Evolutionary conservation across 139 green algal genomes (phyloP), one percentile per base, ranked within the genome.

Genomic region (Mychonastes homosphaera): DNA sequence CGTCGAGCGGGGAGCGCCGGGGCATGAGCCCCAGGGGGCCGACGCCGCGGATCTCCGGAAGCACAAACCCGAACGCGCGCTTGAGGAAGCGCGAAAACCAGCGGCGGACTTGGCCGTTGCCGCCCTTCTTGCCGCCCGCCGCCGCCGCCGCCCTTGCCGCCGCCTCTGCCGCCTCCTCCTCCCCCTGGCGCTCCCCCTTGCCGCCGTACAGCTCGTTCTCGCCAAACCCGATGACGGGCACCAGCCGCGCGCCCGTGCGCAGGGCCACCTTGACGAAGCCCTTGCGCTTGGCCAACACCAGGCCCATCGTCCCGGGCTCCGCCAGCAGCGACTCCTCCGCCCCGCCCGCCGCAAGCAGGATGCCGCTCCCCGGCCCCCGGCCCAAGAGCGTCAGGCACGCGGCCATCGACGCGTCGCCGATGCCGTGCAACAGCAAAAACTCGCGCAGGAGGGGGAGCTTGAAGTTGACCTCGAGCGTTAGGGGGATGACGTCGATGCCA

Each of bases 211-310:
- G 19, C 41, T 67, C 61, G 35, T 67, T 75, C 55, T 75, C 67
- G 6, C 67, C 67, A 70, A 75, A 75, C 8, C 56, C 67, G n/a
- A 75, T 57, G 9, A 75, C 55, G 27, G 67, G 67, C 49, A 63
- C 67, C 49, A 75, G 62, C 35, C 35, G 49, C 13, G 67, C 60
- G 7, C 67, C 67, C 7, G 67, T 75, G 13, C 58, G 55, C 41
- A 81, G 54, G 5, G 74, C 74, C 0, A 81, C 39, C 13, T 49
- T 52, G 6, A 78, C 53, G 41, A 81, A 78, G 48, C 74, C 74
- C 58, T 75, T 78, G 24, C 74, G 64, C 43, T 69, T 64, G 28
- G 58, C 50, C 16, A 81, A 49, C 34, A 72, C 67, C 26, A 79
- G 34, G 24, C 70, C 64, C 15, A 58, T 66, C 13, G 57, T 73